A percentile compares a stretch with the other conserved stretches of the same genome.
These are phyloP conservation scores for Gremmenia infestans DNA, from an alignment of 2,329 filamentous ascomycete species.

Conservation along the genomic window DNA sequence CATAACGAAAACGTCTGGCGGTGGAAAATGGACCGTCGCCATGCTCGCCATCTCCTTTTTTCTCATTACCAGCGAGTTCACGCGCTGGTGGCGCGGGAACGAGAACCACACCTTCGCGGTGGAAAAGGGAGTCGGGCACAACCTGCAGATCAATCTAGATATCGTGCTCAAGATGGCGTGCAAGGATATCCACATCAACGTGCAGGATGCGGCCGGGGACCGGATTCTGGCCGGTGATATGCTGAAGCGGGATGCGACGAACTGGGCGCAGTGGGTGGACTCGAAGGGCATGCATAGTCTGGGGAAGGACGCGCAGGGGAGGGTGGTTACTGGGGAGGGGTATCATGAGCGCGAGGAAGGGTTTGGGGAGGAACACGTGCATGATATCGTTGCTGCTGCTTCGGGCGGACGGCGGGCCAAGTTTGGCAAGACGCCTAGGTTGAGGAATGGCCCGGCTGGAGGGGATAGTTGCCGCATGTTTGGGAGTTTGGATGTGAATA, in stretches of 20 bases:
- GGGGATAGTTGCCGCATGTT: constrained; percentile 82
- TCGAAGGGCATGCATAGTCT: constrained; percentile 60
- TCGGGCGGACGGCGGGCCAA: constrained; percentile 56
- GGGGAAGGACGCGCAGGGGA: constrained; percentile 50
- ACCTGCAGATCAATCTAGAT: constrained; percentile 92
- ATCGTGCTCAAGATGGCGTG: constrained; percentile 89
- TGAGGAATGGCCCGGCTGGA: constrained; percentile 35
- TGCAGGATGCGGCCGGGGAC: constrained; percentile 92
- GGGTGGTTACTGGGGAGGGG: constrained; percentile 51
- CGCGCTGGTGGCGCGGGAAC: constrained; percentile 76
- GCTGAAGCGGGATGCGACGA: constrained; percentile 71
- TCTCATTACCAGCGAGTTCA: constrained; percentile 73
- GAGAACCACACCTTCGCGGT: constrained; percentile 90
- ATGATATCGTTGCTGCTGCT: constrained; percentile 78
- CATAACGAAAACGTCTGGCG: constrained; percentile 74
- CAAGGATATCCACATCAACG: constrained; percentile 85
- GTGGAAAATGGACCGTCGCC: constrained; percentile 88
- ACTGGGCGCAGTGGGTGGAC: constrained; percentile 78
- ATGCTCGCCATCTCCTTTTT: constrained; percentile 70
- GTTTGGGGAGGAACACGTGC: constrained; percentile 76
- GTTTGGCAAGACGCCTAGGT: constrained; percentile 69
- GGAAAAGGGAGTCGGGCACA: constrained; percentile 82
- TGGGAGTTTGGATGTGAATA: constrained; percentile 87
- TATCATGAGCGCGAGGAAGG: constrained; percentile 62
- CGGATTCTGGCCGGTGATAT: constrained; percentile 76